A percentile compares a stretch with the other conserved stretches of the same genome.
phyloP scores from a whole-genome alignment of 495 filamentous ascomycete genomes.

The Astrothelium macrocarpum region DNA sequence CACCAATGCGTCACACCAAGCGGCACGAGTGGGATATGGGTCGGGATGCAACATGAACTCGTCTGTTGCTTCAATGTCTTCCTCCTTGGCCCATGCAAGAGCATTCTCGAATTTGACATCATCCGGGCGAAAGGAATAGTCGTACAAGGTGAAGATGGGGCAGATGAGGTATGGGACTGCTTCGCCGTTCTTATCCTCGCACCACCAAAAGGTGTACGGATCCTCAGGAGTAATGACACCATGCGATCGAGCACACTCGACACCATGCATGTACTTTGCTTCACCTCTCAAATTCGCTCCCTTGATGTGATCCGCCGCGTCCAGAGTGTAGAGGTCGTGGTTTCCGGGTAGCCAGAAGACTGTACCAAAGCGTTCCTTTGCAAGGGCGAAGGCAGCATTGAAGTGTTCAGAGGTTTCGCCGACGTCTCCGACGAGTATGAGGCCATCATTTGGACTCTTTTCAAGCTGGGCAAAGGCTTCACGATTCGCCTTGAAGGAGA shows the following conservation, averaged over 20 bases:
- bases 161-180: constrained; percentile 26
- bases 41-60: constrained; percentile 30
- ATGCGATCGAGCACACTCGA: constrained; percentile 25
- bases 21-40: constrained; percentile 27
- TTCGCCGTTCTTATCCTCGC: constrained; percentile 23
- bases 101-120: constrained; percentile 27
- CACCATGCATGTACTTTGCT: constrained; percentile 31
- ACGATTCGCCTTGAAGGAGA: constrained; percentile 31
- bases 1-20: constrained; percentile 30
- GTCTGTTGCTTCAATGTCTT: constrained; percentile 31
- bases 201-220: constrained; percentile 30
- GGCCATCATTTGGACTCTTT: constrained; percentile 25
- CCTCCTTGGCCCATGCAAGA: constrained; percentile 32
- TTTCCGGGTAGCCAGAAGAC: constrained; percentile 36
- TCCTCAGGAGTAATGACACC: constrained; percentile 34
- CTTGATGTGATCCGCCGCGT: constrained; percentile 20
- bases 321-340: constrained; percentile 34
- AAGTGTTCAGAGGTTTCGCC: constrained; percentile 30
- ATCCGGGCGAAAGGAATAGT: constrained; percentile 32
- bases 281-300: constrained; percentile 24
- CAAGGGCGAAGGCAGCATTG: constrained; percentile 25
- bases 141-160: constrained; percentile 35
- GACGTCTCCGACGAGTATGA: constrained; percentile 33
- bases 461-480: constrained; percentile 28
- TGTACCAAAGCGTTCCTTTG: constrained; percentile 27